Base-by-base conservation (phyloP, 1,284 basidiomycete genomes). In the Apiotrichum domesticum region DNA sequence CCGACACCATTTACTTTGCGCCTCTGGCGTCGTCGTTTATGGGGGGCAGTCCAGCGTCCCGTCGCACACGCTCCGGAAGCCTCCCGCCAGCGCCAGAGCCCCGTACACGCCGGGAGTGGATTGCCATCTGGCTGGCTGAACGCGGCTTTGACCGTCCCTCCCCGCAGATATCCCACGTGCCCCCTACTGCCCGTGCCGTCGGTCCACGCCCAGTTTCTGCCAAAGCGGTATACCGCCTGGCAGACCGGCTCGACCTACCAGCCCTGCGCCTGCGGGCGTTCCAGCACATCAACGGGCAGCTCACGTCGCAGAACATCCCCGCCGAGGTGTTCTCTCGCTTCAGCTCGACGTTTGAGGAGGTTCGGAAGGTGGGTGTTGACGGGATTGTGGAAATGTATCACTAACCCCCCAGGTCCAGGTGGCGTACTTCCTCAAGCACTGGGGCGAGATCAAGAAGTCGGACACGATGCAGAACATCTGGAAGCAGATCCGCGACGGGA, bases 251-350 rank as follows among this genome's bases (percentile, higher is more conserved):
- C 35, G 73, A 74, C 49, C 55, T 77, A 9, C 71, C 66, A 1
- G 62, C 72, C 3, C 62, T 77, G 44, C 72, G 72, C 53, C 62
- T 75, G 9, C 63, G 75, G 41, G 72, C 66, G 8, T 74, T 66
- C 58, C 68, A 87, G 82, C 87, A 92, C 72, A 90, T 94, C 46
- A 78, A 84, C 59, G 84, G 83, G 58, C 85, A 85, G 2, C 79
- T 93, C 45, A 85, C 85, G 0, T 82, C 87, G 4, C 82, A 86
- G 35, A 93, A 91, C 71, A 87, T 93, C 46, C 86, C 87, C 1
- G 87, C 87, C 65, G 90, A 94, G 71, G 84, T 88, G 43, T 94
- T 94, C 67, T 88, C 87, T 5, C 83, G 86, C 0, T 93, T 93
- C 77, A 86, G 87, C 11, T 84, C 86, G 13, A 85, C 85, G 1